Base-by-base conservation (phyloP, 2,329 filamentous ascomycete species). In the Lachnellula cervina region DNA sequence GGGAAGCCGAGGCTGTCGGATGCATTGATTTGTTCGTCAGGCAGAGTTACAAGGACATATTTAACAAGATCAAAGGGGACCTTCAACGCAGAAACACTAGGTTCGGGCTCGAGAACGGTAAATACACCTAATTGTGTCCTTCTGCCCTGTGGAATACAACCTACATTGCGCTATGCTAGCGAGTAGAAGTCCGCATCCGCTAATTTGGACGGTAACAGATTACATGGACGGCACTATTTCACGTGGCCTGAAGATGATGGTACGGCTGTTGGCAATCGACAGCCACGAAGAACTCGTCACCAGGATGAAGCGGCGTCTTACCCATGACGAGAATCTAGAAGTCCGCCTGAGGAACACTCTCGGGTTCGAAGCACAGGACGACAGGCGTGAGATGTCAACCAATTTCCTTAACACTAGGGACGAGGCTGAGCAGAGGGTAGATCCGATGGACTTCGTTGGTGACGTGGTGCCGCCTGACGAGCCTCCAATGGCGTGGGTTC, bases 371-470 rank as follows among this genome's bases (percentile, higher is more conserved):
- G 49, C 37, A 23, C 49, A 51, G 49, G 38, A 40, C 17, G 49
- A 40, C 49, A 51, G 49, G 34, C 34, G 49, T 43, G 49, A 43
- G 35, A 49, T 23, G 49, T 51, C 49, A 51, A 38, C 47, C 13
- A 37, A 49, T 49, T 49, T 49, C 32, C 47, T 32, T n/a, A 17
- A 49, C 32, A 19, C n/a, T 14, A 40, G 49, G 49, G 49, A 51
- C 35, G 11, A 11, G 37, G 37, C 34, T 9, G 35, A 51, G 49
- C 49, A 43, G 49, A 40, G 49, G 19, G 23, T 9, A 40, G 49
- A 43, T 16, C 49, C 49, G 49, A 40, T 51, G 37, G 4, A 40
- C 34, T 51, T 51, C 35, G 37, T 40, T 51, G 32, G 34, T 42
- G 49, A 51, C 16, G 23, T 1, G 9, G 37, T 25, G 35, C 17